These are phyloP conservation scores for Calocybe indica DNA, from an alignment of 768 basidiomycete species.

Conservation along the genomic window DNA sequence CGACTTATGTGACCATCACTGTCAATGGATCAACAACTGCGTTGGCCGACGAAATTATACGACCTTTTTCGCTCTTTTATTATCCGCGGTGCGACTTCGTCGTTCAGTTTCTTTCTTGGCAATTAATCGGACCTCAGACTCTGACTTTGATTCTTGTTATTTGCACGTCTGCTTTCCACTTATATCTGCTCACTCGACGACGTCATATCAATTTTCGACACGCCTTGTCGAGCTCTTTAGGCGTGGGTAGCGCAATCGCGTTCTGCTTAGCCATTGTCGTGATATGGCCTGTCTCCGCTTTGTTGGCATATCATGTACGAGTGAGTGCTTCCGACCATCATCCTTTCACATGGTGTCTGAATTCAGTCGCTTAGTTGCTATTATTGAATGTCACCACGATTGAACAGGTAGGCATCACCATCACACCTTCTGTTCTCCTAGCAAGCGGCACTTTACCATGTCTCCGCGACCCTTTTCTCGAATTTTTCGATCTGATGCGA, in stretches of 20 bases:
- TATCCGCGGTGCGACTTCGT: conserved; percentile 55
- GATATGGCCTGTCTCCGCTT: conserved; percentile 77
- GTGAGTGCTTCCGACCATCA: conserved; percentile 37
- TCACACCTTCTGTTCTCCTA: conserved; percentile 6
- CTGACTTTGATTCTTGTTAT: conserved; percentile 71
- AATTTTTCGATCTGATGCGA: not conserved
- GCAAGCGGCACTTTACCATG: not conserved
- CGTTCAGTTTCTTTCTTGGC: conserved; percentile 3
- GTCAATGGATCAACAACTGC: conserved; percentile 92
- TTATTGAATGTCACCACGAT: conserved; percentile 92
- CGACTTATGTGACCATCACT: conserved; percentile 91
- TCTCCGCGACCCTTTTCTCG: not conserved
- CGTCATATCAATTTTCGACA: conserved; percentile 40
- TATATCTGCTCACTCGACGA: conserved; percentile 57
- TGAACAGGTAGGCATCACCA: conserved; percentile 63
- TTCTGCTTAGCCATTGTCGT: conserved; percentile 69
- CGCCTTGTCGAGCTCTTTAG: conserved; percentile 34
- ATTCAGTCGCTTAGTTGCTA: conserved; percentile 48
- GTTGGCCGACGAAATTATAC: conserved; percentile 94
- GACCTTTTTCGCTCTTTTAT: conserved; percentile 83
- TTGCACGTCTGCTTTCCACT: conserved; percentile 77
- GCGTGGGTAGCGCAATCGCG: conserved; percentile 75
- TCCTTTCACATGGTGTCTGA: not conserved
- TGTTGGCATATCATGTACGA: conserved; percentile 81
- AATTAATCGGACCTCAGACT: conserved; percentile 38